A percentile compares a stretch with the other conserved stretches of the same genome.
These are phyloP conservation scores for Pelargonium fulgidum DNA, from an alignment of 441 rosid species.

Conservation along the genomic window DNA sequence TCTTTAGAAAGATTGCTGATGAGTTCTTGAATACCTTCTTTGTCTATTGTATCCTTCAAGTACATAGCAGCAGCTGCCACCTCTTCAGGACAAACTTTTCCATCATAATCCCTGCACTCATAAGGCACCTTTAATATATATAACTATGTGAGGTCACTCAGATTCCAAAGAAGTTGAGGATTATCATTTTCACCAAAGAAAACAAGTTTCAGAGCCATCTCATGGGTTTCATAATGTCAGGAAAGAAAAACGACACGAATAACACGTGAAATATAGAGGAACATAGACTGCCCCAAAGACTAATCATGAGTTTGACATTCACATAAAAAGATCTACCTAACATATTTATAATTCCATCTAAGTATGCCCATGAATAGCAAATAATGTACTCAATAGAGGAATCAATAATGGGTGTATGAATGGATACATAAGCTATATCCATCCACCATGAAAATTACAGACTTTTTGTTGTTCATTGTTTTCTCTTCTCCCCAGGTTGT, in stretches of 20 bases:
- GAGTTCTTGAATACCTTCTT: constrained; percentile 71
- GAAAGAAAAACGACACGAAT: too few species aligned
- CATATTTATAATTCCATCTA: neutral
- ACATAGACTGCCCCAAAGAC: too few species aligned
- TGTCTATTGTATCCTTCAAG: constrained; percentile 61
- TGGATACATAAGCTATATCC: neutral
- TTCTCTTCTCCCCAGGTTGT: too few species aligned
- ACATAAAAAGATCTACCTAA: neutral
- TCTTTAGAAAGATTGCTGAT: constrained; percentile 75
- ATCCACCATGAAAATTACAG: neutral
- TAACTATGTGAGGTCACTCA: neutral
- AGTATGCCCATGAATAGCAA: neutral
- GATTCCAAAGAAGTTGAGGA: neutral
- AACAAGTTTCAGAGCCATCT: neutral
- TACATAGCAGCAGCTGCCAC: constrained; percentile 78
- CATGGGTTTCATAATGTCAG: too few species aligned
- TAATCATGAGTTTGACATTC: neutral
- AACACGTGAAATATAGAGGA: too few species aligned
- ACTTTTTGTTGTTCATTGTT: neutral
- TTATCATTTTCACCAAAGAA: constrained; percentile 1
- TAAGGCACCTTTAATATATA: constrained; percentile 6
- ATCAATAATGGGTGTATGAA: neutral
- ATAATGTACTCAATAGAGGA: neutral
- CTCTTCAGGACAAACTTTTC: constrained; percentile 84
- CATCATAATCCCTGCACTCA: constrained; percentile 63